Conservation (phyloP, 352 stramenopile species). For the Phytophthora cajani region DNA sequence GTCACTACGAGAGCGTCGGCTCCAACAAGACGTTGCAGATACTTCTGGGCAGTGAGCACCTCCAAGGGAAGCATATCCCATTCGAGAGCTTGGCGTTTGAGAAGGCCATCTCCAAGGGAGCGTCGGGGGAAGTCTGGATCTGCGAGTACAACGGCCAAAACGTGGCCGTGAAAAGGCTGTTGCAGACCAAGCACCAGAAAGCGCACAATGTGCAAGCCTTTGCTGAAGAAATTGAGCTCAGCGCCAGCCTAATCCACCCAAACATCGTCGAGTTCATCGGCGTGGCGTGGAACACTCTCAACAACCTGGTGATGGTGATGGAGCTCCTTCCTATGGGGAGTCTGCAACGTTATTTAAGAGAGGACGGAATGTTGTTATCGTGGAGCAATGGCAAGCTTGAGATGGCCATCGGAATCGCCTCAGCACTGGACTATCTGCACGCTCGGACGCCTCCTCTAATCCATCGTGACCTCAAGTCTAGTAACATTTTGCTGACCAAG, state of each 20-base stretch:
- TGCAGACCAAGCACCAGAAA: conserved; percentile 38
- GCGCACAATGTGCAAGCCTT: conserved; percentile 43
- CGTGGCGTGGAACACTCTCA: conserved; percentile 55
- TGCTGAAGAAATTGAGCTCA: conserved; percentile 63
- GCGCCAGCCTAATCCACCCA: conserved; percentile 49
- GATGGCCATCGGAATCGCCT: conserved; percentile 53
- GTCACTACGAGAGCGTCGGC: conserved; percentile 20
- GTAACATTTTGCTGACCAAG: conserved; percentile 79
- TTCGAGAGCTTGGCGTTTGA: conserved; percentile 25
- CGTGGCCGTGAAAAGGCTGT: conserved; percentile 52
- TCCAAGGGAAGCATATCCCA: conserved; percentile 30
- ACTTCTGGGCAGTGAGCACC: conserved; percentile 18
- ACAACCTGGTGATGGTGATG: conserved; percentile 43
- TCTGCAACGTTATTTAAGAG: conserved; percentile 28
- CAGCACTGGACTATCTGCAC: conserved; percentile 45
- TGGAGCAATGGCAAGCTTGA: conserved; percentile 46
- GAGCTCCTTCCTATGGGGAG: conserved; percentile 36
- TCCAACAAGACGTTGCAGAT: conserved; percentile 32
- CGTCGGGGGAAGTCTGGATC: conserved; percentile 55
- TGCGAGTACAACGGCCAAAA: conserved; percentile 46
- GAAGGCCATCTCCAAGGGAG: conserved; percentile 35
- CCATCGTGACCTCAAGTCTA: conserved; percentile 40
- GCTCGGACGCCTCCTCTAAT: conserved; percentile 34
- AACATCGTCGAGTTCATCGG: conserved; percentile 60
- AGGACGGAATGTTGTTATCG: conserved; percentile 31